These are phyloP conservation scores for Blastocystis sp. DNA, from an alignment of 352 stramenopile genomes.

Conservation along the genomic window DNA sequence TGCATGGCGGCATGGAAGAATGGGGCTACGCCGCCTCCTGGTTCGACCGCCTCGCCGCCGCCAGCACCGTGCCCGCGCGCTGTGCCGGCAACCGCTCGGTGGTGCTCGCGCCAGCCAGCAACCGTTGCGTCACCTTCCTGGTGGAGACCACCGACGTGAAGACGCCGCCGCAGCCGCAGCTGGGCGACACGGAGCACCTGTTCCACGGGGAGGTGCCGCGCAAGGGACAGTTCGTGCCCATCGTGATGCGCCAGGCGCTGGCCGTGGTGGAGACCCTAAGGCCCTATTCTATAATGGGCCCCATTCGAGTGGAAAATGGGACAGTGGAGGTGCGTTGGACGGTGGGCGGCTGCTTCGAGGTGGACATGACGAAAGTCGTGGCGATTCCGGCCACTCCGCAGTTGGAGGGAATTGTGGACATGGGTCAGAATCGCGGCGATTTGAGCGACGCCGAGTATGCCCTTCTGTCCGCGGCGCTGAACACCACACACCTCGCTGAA, in stretches of 20 bases:
- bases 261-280: neutral
- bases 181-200: slow-evolving; percentile 1
- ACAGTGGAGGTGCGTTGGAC: neutral
- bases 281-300: neutral
- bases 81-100: slow-evolving; percentile 5
- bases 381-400: neutral
- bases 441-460: slow-evolving; percentile 16
- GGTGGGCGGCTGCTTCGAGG: slow-evolving; percentile 51
- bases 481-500: neutral
- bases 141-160: slow-evolving; percentile 23
- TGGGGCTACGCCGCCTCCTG: slow-evolving; percentile 61
- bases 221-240: neutral
- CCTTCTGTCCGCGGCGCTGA: neutral
- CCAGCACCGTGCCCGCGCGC: neutral
- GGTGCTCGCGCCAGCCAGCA: neutral
- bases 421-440: neutral
- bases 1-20: slow-evolving; percentile 67
- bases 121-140: slow-evolving; percentile 41
- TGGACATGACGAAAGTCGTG: slow-evolving; percentile 1
- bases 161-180: neutral
- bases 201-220: neutral
- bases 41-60: slow-evolving; percentile 25
- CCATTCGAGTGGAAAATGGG: neutral
- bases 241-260: slow-evolving; percentile 22
- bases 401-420: neutral